Evolutionary conservation across 805 yeast genomes (phyloP).

Genomic region (Ogataea allantospora): DNA sequence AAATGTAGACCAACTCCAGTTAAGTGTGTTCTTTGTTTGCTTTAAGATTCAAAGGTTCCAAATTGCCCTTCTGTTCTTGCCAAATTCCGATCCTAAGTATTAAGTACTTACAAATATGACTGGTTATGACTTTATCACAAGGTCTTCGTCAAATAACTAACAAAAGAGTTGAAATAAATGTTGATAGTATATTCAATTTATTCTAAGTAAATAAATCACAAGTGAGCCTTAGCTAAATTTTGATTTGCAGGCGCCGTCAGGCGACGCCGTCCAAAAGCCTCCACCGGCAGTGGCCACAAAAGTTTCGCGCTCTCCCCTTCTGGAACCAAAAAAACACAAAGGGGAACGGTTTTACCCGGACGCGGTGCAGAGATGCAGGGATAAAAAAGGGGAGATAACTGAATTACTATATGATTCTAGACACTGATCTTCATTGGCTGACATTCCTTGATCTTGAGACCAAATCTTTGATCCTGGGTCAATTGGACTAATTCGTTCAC

Average conservation of each 20-base stretch:
- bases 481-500: slow-evolving; percentile 56
- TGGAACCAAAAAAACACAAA: not conserved
- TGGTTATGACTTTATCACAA: slow-evolving; percentile 13
- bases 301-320: slow-evolving; percentile 2
- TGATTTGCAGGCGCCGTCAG: slow-evolving; percentile 13
- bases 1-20: not conserved
- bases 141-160: slow-evolving; percentile 5
- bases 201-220: slow-evolving; percentile 10
- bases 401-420: not conserved
- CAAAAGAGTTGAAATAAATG: slow-evolving; percentile 7
- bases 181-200: slow-evolving; percentile 5
- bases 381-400: not conserved
- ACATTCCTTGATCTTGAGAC: slow-evolving; percentile 62
- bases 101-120: slow-evolving; percentile 12
- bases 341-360: slow-evolving; percentile 6
- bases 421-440: slow-evolving; percentile 45
- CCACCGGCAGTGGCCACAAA: not conserved
- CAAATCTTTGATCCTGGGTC: slow-evolving; percentile 66
- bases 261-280: slow-evolving; percentile 2
- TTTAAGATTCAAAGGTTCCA: not conserved
- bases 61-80: not conserved
- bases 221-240: slow-evolving; percentile 4
- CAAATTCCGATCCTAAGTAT: not conserved
- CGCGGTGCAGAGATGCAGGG: slow-evolving; percentile 6
- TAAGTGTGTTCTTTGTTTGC: slow-evolving; percentile 2